Base-by-base conservation (phyloP, 1,139 yeast genomes). In the Geotrichum cucujoidarum region DNA sequence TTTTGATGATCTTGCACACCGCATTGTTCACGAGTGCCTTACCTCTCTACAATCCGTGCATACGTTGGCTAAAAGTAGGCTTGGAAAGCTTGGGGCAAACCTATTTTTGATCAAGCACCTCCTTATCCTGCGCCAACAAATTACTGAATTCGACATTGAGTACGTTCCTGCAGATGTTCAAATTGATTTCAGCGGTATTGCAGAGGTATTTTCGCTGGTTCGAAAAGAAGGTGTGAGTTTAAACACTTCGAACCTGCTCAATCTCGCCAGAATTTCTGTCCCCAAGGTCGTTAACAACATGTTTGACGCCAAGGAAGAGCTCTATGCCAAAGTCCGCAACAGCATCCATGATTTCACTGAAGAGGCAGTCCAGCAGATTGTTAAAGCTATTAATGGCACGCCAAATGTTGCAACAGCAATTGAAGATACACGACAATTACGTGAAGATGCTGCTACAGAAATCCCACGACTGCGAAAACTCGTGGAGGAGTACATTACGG, bases 1-100 rank as follows among this genome's bases (percentile, higher is more conserved):
- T 1, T 90, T 90, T 67, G 95, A 89, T 60, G 95, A 88, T 60
- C 67, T 90, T 54, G 95, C 97, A 0, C 95, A 89, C 62, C 80
- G 84, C 48, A 81, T 88, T 50, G 87, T 90, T 4, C 95, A 87
- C 60, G 78, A 84, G 42, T 83, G 95, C 57, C 75, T 90, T 34
- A 63, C 69, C 45, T 84, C 80, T 27, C 73, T 75, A 63, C 76
- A 69, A 63, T 71, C 60, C 58, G 86, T 85, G 6, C 77, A 75
- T 55, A 69, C 63, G 1, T 52, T 68, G 53, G 67, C 74, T 52
- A 54, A 69, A 65, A 45, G 67, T 48, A 58, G 74, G 45, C 64
- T 72, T 59, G 73, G 71, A 62, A 75, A 55, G 6, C 63, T 75
- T 5, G 92, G 83, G 56, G 75, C 86, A 0, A 77, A 78, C 52